Percentiles rank a stretch among this genome's conserved stretches.
Evolutionary conservation across 148 eudicot genomes (phyloP).

Genomic region (Cornus kousa): DNA sequence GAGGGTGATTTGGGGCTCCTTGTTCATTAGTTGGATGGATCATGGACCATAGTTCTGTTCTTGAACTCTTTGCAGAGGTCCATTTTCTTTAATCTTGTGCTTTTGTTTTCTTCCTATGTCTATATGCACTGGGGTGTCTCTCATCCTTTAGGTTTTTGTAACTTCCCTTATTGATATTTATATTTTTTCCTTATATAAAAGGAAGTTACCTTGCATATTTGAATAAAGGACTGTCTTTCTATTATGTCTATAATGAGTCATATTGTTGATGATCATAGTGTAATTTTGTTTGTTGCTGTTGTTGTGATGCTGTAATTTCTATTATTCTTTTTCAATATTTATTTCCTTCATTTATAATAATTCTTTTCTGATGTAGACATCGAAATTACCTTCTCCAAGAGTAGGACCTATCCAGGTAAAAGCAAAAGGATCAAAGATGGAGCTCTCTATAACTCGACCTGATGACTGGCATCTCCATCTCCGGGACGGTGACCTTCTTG

Average conservation of each 20-base stretch:
- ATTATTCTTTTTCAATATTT: too few relatives aligned
- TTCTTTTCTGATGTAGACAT: constrained; percentile 28
- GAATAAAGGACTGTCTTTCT: neutral
- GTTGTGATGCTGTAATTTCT: neutral
- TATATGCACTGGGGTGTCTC: neutral
- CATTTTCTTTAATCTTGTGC: neutral
- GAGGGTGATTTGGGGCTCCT: too few relatives aligned
- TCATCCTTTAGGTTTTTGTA: neutral
- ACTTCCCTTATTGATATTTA: neutral
- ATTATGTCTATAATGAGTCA: too few relatives aligned
- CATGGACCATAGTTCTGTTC: too few relatives aligned
- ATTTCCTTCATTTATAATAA: neutral
- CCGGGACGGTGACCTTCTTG: constrained; percentile 90
- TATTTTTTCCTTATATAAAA: neutral
- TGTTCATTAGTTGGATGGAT: too few relatives aligned
- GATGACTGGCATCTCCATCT: constrained; percentile 99
- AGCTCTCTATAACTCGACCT: constrained; percentile 71
- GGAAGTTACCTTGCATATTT: neutral
- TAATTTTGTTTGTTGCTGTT: too few relatives aligned
- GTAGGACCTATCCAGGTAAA: constrained; percentile 26
- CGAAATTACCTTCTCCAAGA: constrained; percentile 30
- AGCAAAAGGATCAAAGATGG: constrained; percentile 53
- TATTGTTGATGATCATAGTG: too few relatives aligned
- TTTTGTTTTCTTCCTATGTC: neutral
- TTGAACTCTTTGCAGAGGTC: neutral